A percentile compares a stretch with the other conserved stretches of the same genome.
Evolutionary conservation across 306 rosid genomes (phyloP).

Genomic region (Arachis stenosperma): DNA sequence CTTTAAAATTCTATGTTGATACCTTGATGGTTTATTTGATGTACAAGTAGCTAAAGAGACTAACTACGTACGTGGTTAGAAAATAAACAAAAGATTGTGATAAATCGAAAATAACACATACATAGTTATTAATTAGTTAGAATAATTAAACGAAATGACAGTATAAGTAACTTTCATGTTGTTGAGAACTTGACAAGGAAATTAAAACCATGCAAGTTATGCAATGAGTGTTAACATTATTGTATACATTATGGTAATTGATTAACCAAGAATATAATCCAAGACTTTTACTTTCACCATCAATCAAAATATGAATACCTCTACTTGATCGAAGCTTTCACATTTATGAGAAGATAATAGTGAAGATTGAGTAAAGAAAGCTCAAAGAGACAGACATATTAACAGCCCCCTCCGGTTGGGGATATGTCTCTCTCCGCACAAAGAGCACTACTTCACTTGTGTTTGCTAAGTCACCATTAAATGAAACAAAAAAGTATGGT

Average conservation of each 20-base stretch:
- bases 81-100: no score
- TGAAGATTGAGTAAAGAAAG: conserved; percentile 29
- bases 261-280: not conserved
- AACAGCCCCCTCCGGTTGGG: conserved; percentile 37
- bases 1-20: no score
- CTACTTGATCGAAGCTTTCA: not conserved
- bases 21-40: no score
- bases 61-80: no score
- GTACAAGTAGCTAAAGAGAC: no score
- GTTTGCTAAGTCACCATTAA: conserved; percentile 7
- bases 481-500: not conserved
- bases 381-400: conserved; percentile 21
- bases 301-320: conserved; percentile 27
- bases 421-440: conserved; percentile 41
- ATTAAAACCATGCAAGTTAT: conserved; percentile 2
- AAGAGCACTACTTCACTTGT: conserved; percentile 5
- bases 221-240: not conserved
- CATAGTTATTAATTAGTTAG: not conserved
- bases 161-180: not conserved
- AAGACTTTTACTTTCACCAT: conserved; percentile 16
- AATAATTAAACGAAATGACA: not conserved
- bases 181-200: not conserved
- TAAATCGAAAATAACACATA: not conserved
- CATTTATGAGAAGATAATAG: conserved; percentile 32
- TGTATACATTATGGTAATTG: not conserved